A percentile compares a stretch with the other conserved stretches of the same genome.
phyloP scores from a whole-genome alignment of 2,329 filamentous ascomycete genomes.

The Aspergillus aculeatinus region DNA sequence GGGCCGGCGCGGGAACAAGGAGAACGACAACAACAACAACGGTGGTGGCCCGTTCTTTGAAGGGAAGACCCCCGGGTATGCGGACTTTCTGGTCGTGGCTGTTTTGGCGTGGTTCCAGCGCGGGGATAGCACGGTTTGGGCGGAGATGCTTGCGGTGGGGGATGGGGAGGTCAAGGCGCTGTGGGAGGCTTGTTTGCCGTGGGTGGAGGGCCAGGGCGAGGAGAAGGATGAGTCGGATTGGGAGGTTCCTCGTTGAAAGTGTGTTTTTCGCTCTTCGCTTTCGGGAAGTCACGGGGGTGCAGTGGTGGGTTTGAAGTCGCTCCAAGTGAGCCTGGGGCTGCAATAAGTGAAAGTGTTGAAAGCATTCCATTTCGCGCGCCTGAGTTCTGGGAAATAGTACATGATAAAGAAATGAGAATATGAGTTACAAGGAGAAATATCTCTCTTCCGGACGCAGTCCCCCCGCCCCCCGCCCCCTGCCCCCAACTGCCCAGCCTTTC shows the following conservation, averaged over 20 bases:
- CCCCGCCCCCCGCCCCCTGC: too few relatives aligned
- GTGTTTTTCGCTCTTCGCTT: not conserved
- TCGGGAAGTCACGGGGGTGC: too few relatives aligned
- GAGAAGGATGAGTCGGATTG: conserved; percentile 18
- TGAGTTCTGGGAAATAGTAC: not conserved
- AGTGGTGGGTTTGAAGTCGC: too few relatives aligned
- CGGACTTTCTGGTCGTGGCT: conserved; percentile 26
- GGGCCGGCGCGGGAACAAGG: conserved; percentile 24
- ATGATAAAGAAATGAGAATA: not conserved
- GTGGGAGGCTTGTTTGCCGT: conserved; percentile 30
- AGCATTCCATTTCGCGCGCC: not conserved
- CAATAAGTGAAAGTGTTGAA: not conserved
- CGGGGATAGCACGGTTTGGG: conserved; percentile 22
- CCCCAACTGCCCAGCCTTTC: not conserved
- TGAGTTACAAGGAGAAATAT: not conserved
- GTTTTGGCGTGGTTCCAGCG: conserved; percentile 28
- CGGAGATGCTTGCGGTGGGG: conserved; percentile 23
- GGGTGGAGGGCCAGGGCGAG: conserved; percentile 32
- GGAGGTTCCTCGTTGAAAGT: not conserved
- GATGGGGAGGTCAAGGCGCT: conserved; percentile 27
- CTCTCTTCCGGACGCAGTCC: not conserved
- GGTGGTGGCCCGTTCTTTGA: conserved; percentile 30
- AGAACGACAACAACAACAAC: too few relatives aligned
- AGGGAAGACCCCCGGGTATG: conserved; percentile 29
- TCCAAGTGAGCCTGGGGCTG: not conserved